Evolutionary conservation across 2,329 filamentous ascomycete species (phyloP), one percentile per base, ranked within the genome.

Genomic region (Apiospora sp.): DNA sequence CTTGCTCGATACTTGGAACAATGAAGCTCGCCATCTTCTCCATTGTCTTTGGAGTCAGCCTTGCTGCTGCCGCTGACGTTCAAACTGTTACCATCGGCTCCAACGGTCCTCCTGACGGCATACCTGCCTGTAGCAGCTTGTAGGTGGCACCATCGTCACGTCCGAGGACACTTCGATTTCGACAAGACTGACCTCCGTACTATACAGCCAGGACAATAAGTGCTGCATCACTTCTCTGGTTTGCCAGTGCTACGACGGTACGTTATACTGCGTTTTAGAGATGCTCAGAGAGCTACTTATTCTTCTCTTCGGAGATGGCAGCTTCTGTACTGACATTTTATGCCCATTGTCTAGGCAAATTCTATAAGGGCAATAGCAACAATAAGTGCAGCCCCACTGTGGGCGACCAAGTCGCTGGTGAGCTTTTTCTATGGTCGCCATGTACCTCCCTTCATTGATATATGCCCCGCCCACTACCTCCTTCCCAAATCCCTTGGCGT

Each of bases 171-270:
- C 49, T 12, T 51, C n/a, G n/a, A n/a, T n/a, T 27, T 27, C 49
- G n/a, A n/a, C 13, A 13, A n/a, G 19, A 12, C 41, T 46, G 19
- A 48, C 41, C 8, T 34, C 14, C 4, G 16, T 10, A 16, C 37
- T 43, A 24, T 13, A 34, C 44, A 70, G 68, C 48, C 48, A 70
- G n/a, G 68, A 70, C 68, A 22, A 22, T 1, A 70, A 70, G 48
- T 70, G 68, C 30, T 70, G 68, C 48, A 43, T 70, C 48, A 16
- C 4, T 24, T 8, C 10, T 7, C 2, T 41, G 19, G 48, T 58
- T 19, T 70, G 68, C 68, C 68, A 51, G 48, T 70, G 68, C 48
- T 48, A 70, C 24, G 48, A 51, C 34, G 68, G 68, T 70, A 51
- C 13, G 48, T 27, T 16, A 4, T 2, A 22, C 10, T 22, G 4